Percentiles rank a stretch among this genome's conserved stretches.
phyloP scores from a whole-genome alignment of 208 protist genomes.

The Wallacemonas collosoma region DNA sequence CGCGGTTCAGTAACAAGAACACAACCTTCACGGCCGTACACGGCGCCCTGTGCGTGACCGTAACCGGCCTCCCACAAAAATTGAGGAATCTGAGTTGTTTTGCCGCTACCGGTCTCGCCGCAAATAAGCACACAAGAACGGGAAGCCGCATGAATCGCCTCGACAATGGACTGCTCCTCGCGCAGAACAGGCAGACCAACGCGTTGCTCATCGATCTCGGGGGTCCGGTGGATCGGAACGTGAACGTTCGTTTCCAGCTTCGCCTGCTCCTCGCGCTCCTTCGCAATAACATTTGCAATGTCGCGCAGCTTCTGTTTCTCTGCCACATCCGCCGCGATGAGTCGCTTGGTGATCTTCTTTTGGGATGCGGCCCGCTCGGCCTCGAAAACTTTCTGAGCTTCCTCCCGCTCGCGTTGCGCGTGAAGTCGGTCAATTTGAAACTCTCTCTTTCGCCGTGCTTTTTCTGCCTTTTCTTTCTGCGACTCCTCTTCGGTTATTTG shows the following conservation, averaged over 20 bases:
- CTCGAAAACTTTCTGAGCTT: slow-evolving; percentile 36
- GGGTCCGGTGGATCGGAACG: slow-evolving; percentile 60
- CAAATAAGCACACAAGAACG: slow-evolving; percentile 93
- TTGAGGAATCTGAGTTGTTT: slow-evolving; percentile 96
- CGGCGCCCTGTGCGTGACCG: slow-evolving; percentile 65
- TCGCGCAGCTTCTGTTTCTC: slow-evolving; percentile 40
- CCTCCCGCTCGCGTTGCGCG: slow-evolving; percentile 56
- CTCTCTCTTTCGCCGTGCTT: slow-evolving; percentile 60
- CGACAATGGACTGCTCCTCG: slow-evolving; percentile 91
- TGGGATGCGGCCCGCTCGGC: slow-evolving; percentile 35
- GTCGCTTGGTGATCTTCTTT: slow-evolving; percentile 32
- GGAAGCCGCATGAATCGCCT: slow-evolving; percentile 77
- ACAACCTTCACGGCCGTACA: slow-evolving; percentile 75
- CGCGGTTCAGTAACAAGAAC: slow-evolving; percentile 98
- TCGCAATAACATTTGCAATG: slow-evolving; percentile 45
- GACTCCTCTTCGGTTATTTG: slow-evolving; percentile 46
- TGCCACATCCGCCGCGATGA: slow-evolving; percentile 22
- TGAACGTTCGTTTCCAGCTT: slow-evolving; percentile 60
- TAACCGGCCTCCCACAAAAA: slow-evolving; percentile 93
- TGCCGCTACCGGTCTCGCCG: slow-evolving; percentile 98
- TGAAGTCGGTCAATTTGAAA: slow-evolving; percentile 56
- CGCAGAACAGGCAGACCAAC: slow-evolving; percentile 81
- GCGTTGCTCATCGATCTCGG: slow-evolving; percentile 58
- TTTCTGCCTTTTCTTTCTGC: slow-evolving; percentile 51
- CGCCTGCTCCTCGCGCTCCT: slow-evolving; percentile 31